phyloP scores from a whole-genome alignment of 371 early-diverging fungal genomes.

The Mortierella sp. region DNA sequence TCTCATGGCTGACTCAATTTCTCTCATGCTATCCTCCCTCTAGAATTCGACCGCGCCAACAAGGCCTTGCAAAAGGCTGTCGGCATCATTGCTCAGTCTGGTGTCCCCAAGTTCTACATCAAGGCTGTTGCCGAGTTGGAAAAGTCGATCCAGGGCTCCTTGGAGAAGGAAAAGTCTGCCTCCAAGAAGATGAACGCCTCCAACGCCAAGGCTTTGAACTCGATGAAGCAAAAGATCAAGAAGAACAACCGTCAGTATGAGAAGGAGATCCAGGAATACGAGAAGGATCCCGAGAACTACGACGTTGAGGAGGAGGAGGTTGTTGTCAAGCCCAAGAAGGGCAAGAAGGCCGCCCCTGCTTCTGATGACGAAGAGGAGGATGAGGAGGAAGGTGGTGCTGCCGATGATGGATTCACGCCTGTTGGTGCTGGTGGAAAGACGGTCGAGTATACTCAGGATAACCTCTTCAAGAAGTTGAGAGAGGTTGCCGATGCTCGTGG shows the following conservation, averaged over 20 bases:
- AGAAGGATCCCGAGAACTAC: conserved; percentile 57
- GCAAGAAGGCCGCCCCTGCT: conserved; percentile 54
- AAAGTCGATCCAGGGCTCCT: conserved; percentile 68
- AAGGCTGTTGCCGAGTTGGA: conserved; percentile 83
- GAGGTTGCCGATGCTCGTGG: conserved; percentile 91
- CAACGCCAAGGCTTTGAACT: conserved; percentile 86
- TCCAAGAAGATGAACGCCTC: conserved; percentile 86
- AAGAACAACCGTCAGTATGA: conserved; percentile 87
- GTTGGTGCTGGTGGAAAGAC: conserved; percentile 88
- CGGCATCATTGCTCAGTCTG: conserved; percentile 69
- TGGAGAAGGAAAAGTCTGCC: conserved; percentile 69
- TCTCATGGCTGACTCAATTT: background rate
- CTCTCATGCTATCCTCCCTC: background rate
- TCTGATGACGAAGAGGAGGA: conserved; percentile 63
- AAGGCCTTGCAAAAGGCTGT: conserved; percentile 78
- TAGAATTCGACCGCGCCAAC: conserved; percentile 91
- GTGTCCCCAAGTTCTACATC: conserved; percentile 82
- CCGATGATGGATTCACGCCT: conserved; percentile 85
- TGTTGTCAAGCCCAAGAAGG: conserved; percentile 37
- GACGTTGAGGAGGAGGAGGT: conserved; percentile 42
- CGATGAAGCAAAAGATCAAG: conserved; percentile 91
- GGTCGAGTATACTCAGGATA: conserved; percentile 72
- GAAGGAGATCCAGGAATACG: conserved; percentile 76
- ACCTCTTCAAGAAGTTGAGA: conserved; percentile 82
- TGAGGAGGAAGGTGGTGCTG: conserved; percentile 55